Evolutionary conservation across 2,329 filamentous ascomycete genomes (phyloP).

Genomic region (Nemania bipapillata): DNA sequence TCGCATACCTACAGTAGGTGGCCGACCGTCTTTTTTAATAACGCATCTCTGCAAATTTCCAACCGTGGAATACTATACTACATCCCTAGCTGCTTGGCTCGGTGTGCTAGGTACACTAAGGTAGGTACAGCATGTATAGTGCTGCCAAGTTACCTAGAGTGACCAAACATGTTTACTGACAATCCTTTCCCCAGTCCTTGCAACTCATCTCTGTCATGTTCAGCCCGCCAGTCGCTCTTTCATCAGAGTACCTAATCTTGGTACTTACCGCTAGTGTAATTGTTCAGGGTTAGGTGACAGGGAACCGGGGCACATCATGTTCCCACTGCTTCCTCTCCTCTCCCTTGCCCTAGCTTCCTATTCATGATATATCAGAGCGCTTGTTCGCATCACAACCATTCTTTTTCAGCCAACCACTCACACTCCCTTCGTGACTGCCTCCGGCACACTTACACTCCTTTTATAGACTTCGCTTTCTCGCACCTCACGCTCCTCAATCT

Average conservation of each 20-base stretch:
- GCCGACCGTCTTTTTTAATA: slow-evolving; percentile 31
- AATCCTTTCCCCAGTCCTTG: slow-evolving; percentile 6
- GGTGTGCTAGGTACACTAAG: slow-evolving; percentile 8
- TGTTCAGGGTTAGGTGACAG: slow-evolving; percentile 4
- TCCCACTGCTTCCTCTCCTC: slow-evolving; percentile 33
- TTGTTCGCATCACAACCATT: slow-evolving; percentile 45
- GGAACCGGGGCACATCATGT: slow-evolving; percentile 26
- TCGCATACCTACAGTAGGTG: neutral
- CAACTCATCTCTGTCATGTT: slow-evolving; percentile 11
- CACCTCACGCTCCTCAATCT: slow-evolving; percentile 21
- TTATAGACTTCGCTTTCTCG: slow-evolving; percentile 40
- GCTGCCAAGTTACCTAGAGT: slow-evolving; percentile 9
- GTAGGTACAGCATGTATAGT: neutral
- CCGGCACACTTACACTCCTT: slow-evolving; percentile 49
- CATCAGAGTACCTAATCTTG: neutral
- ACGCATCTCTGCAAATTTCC: slow-evolving; percentile 25
- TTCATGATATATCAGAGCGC: slow-evolving; percentile 42
- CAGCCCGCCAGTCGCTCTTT: slow-evolving; percentile 14
- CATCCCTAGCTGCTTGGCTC: slow-evolving; percentile 17
- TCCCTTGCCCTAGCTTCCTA: slow-evolving; percentile 35
- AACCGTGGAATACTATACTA: neutral
- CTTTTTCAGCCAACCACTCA: slow-evolving; percentile 44
- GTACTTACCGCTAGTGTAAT: slow-evolving; percentile 4
- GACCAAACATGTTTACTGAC: slow-evolving; percentile 8
- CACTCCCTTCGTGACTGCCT: slow-evolving; percentile 46